Conservation (phyloP, 169 alveolate genomes). For the Plasmodium reichenowi region DNA sequence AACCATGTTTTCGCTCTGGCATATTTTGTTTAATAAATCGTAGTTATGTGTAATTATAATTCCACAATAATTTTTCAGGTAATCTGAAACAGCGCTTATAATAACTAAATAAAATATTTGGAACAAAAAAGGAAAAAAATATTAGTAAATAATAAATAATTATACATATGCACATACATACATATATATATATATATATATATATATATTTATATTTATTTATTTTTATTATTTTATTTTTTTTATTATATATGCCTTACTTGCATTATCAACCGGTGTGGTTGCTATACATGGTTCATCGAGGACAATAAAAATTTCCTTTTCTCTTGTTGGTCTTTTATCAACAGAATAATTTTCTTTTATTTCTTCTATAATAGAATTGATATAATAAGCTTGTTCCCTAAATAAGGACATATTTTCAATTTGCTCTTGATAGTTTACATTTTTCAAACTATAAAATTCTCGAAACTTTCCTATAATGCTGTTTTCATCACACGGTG, state of each 20-base stretch:
- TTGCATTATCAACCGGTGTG: constrained; percentile 72
- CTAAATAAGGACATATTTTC: constrained; percentile 77
- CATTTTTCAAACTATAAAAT: constrained; percentile 72
- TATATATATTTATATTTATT: background rate
- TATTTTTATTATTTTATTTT: background rate
- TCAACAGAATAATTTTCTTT: constrained; percentile 44
- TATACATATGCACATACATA: background rate
- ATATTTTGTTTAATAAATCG: constrained; percentile 60
- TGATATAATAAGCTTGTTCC: constrained; percentile 69
- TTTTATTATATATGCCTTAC: constrained; percentile 1
- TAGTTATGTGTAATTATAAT: constrained; percentile 74
- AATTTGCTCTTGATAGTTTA: constrained; percentile 72
- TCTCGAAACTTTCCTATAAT: constrained; percentile 68
- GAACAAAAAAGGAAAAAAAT: background rate
- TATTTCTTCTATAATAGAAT: constrained; percentile 71
- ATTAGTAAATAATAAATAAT: background rate
- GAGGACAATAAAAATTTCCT: constrained; percentile 61
- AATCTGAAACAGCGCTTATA: constrained; percentile 71
- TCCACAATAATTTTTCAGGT: constrained; percentile 68
- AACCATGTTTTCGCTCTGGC: constrained; percentile 54
- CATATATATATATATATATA: background rate
- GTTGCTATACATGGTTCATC: constrained; percentile 77
- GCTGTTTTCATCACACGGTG: constrained; percentile 68
- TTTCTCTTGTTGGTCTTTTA: constrained; percentile 17
- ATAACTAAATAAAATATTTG: constrained; percentile 10